These are phyloP conservation scores for Quercus glauca DNA, from an alignment of 306 rosid genomes.

Conservation along the genomic window DNA sequence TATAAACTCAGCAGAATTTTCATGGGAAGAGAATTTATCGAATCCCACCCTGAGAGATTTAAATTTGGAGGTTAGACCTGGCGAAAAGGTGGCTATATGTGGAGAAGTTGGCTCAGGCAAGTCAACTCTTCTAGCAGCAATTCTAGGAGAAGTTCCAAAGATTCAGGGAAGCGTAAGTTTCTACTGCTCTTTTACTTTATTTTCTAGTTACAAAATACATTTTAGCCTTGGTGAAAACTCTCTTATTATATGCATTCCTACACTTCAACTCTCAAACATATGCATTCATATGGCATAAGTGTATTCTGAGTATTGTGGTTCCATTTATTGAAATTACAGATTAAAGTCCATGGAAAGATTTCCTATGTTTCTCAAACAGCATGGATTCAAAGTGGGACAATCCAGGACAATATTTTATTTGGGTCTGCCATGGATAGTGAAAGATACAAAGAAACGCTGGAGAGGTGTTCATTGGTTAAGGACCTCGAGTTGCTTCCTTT, in stretches of 20 bases:
- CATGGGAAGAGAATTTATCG: constrained; percentile 56
- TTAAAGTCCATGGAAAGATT: constrained; percentile 37
- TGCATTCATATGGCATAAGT: not conserved
- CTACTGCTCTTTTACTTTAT: not conserved
- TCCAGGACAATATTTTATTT: constrained; percentile 49
- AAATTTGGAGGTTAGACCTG: constrained; percentile 40
- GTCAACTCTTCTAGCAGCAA: constrained; percentile 66
- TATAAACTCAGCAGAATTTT: constrained; percentile 52
- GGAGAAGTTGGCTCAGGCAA: constrained; percentile 93
- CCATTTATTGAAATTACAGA: constrained; percentile 24
- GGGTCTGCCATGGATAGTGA: constrained; percentile 41
- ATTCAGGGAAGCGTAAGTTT: constrained; percentile 56
- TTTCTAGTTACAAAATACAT: not conserved
- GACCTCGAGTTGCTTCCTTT: constrained; percentile 60
- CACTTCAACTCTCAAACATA: not conserved
- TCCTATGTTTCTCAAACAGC: constrained; percentile 68
- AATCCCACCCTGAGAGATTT: constrained; percentile 55
- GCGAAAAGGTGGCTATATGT: constrained; percentile 71
- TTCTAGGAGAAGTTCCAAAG: constrained; percentile 69
- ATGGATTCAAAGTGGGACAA: constrained; percentile 58
- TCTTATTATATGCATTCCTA: not conserved
- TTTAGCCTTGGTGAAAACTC: not conserved
- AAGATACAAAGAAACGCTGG: constrained; percentile 46
- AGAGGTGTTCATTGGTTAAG: constrained; percentile 43
- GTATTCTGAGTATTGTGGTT: not conserved